Evolutionary conservation across 1,284 basidiomycete species (phyloP).

Genomic region (Rhodotorula sp.): DNA sequence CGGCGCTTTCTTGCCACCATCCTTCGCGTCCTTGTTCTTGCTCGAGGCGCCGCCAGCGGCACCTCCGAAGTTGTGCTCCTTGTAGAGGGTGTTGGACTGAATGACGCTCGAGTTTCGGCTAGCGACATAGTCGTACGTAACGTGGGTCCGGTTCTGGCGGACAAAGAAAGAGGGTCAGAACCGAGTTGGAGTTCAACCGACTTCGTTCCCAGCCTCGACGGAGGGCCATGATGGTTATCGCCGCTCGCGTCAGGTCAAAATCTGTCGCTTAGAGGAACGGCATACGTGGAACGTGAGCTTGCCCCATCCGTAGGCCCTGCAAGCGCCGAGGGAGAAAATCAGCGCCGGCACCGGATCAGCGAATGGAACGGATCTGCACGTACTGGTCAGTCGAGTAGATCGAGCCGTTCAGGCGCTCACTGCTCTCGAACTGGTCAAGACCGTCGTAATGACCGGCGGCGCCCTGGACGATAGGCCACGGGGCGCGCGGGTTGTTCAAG

Average conservation of each 20-base stretch:
- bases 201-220: too few relatives aligned
- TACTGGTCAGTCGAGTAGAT: constrained; percentile 10
- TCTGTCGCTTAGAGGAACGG: not conserved
- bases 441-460: constrained; percentile 41
- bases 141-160: constrained; percentile 17
- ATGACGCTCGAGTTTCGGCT: constrained; percentile 25
- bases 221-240: too few relatives aligned
- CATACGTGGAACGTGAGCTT: constrained; percentile 20
- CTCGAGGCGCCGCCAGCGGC: not conserved
- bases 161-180: not conserved
- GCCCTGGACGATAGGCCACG: constrained; percentile 43
- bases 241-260: too few relatives aligned
- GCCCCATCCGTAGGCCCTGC: constrained; percentile 23
- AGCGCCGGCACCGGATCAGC: too few relatives aligned
- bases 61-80: constrained; percentile 13
- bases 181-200: too few relatives aligned
- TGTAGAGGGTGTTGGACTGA: constrained; percentile 26
- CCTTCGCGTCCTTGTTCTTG: not conserved
- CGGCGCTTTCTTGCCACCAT: not conserved
- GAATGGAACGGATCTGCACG: not conserved
- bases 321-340: not conserved
- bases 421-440: constrained; percentile 20
- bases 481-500: constrained; percentile 46
- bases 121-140: constrained; percentile 26
- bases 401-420: constrained; percentile 11